Conservation (phyloP, 2,329 filamentous ascomycete genomes). For the Mollisia scopiformis region DNA sequence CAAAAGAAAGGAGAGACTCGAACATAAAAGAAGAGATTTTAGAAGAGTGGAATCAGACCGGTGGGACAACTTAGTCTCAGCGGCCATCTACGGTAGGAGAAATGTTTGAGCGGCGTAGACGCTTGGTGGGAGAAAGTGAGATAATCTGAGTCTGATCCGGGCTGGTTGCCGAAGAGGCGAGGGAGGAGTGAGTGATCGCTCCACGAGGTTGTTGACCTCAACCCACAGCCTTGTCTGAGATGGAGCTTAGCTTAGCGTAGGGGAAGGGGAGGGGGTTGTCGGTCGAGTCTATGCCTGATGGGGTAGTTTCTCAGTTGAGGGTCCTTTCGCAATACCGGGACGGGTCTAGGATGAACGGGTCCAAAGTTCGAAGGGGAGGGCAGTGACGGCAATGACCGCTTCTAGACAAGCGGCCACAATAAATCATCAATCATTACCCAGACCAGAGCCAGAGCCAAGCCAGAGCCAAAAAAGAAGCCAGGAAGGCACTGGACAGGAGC, state of each 20-base stretch:
- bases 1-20: constrained; percentile 5
- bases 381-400: constrained; percentile 3
- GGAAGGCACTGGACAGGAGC: too few species aligned
- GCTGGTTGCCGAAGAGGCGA: background rate
- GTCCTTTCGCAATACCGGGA: background rate
- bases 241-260: background rate
- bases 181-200: background rate
- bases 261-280: background rate
- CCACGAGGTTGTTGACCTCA: background rate
- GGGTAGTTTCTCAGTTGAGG: background rate
- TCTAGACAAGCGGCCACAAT: background rate
- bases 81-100: background rate
- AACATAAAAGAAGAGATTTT: constrained; percentile 6
- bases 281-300: background rate
- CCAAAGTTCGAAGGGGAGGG: too few species aligned
- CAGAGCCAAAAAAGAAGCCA: too few species aligned
- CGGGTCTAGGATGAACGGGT: background rate
- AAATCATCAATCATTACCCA: too few species aligned
- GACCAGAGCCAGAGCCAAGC: too few species aligned
- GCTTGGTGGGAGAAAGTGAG: background rate
- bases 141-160: constrained; percentile 3
- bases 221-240: constrained; percentile 2
- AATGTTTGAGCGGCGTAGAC: background rate
- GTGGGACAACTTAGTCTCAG: background rate
- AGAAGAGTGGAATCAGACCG: background rate